Evolutionary conservation across 371 early-diverging fungal genomes (phyloP).

Genomic region (Choanephora cucurbitarum): DNA sequence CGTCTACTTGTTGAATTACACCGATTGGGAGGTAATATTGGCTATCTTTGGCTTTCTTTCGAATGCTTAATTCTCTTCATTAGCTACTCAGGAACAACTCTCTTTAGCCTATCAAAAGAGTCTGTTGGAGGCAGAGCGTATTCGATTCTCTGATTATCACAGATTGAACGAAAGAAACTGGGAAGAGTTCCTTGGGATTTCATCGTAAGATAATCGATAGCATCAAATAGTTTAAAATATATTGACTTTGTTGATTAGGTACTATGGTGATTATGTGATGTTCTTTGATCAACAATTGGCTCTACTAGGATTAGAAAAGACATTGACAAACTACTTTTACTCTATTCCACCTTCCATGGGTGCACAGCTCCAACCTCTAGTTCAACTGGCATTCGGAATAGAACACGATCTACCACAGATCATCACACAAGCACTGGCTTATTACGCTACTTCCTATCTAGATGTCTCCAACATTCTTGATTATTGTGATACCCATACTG

Average conservation of each 20-base stretch:
- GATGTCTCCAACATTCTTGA: slow-evolving; percentile 19
- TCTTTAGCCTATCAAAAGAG: slow-evolving; percentile 16
- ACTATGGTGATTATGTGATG: slow-evolving; percentile 30
- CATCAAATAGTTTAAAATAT: slow-evolving; percentile 5
- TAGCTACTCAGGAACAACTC: slow-evolving; percentile 23
- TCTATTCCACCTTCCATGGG: slow-evolving; percentile 30
- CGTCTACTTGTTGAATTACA: slow-evolving; percentile 37
- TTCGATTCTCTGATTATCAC: slow-evolving; percentile 10
- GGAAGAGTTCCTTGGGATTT: slow-evolving; percentile 33
- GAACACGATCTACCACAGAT: slow-evolving; percentile 33
- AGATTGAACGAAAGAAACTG: slow-evolving; percentile 30
- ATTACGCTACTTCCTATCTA: slow-evolving; percentile 30
- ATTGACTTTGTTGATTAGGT: slow-evolving; percentile 17
- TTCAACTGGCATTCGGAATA: slow-evolving; percentile 45
- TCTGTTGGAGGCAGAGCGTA: slow-evolving; percentile 8
- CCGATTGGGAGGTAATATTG: slow-evolving; percentile 40
- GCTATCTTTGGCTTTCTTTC: background rate
- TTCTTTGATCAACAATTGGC: slow-evolving; percentile 36
- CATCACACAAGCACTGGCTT: slow-evolving; percentile 41
- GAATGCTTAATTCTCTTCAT: background rate
- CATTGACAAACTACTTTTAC: slow-evolving; percentile 29
- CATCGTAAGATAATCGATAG: slow-evolving; percentile 29
- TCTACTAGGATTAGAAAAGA: slow-evolving; percentile 26
- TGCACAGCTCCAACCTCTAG: slow-evolving; percentile 41
- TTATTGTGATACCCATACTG: background rate